These are phyloP conservation scores for Ulvella scutata DNA, from an alignment of 139 green algal genomes.

Conservation along the genomic window DNA sequence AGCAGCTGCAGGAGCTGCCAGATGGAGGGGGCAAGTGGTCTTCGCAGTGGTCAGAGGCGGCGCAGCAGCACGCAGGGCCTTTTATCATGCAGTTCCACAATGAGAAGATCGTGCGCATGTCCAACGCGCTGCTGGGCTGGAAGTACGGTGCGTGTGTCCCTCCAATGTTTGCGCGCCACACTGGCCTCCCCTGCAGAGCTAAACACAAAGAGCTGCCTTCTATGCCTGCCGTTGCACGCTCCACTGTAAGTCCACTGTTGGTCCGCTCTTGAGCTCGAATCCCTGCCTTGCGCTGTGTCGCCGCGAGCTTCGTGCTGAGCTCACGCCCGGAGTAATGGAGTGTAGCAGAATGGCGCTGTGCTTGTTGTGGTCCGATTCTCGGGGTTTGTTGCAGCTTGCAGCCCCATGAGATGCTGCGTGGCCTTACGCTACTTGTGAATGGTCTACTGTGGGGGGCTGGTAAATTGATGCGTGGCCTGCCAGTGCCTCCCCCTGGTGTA, in stretches of 20 bases:
- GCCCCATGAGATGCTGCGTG: neutral
- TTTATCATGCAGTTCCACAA: conserved; percentile 1
- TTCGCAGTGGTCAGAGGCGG: neutral
- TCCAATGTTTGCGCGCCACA: neutral
- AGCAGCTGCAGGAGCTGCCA: neutral
- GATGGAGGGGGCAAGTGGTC: neutral
- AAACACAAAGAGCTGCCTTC: too few relatives aligned
- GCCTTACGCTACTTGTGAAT: neutral
- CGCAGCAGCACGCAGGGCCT: neutral
- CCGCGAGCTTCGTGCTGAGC: neutral
- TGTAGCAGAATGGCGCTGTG: neutral
- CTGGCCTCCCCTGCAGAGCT: neutral
- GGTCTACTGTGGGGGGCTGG: neutral
- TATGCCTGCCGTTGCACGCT: too few relatives aligned
- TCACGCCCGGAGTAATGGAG: neutral
- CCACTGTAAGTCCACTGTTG: too few relatives aligned
- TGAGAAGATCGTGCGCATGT: neutral
- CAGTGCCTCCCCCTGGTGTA: neutral
- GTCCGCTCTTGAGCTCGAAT: too few relatives aligned
- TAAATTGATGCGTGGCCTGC: neutral
- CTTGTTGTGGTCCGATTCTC: neutral
- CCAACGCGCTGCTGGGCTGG: neutral
- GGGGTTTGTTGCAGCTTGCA: neutral
- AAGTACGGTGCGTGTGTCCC: neutral
- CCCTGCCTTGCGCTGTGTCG: too few relatives aligned